These are phyloP conservation scores for Collariella sp. DNA, from an alignment of 495 filamentous ascomycete genomes.

Conservation along the genomic window DNA sequence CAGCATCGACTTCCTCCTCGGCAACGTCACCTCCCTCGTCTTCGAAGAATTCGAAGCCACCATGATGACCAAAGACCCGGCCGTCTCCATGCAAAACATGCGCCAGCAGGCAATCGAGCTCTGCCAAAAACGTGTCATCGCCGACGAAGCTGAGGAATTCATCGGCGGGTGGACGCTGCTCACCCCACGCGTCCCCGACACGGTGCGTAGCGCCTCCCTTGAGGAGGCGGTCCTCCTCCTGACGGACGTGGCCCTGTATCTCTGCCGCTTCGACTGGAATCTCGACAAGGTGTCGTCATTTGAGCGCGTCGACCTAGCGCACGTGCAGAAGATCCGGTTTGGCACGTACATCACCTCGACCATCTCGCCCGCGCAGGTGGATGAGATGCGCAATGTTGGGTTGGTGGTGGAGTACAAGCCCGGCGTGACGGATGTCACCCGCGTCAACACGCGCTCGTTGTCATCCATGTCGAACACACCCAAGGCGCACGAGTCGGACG, in stretches of 20 bases:
- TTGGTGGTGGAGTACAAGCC: conserved; percentile 68
- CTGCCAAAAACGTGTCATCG: conserved; percentile 72
- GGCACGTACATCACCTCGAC: conserved; percentile 88
- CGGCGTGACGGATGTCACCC: conserved; percentile 53
- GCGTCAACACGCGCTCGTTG: conserved; percentile 78
- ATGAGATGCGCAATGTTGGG: conserved; percentile 74
- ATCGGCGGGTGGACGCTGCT: conserved; percentile 77
- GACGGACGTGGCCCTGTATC: conserved; percentile 76
- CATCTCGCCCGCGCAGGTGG: conserved; percentile 59
- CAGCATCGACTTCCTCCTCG: conserved; percentile 87
- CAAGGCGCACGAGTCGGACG: conserved; percentile 7
- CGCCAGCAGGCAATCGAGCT: conserved; percentile 84
- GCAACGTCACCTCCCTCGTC: conserved; percentile 70
- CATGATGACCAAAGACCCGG: conserved; percentile 81
- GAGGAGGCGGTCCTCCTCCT: conserved; percentile 80
- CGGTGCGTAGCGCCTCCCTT: conserved; percentile 61
- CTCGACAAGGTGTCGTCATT: conserved; percentile 86
- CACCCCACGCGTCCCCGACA: conserved; percentile 46
- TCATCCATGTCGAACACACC: conserved; percentile 44
- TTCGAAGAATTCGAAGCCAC: conserved; percentile 88
- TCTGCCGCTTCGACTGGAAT: conserved; percentile 85
- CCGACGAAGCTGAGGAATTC: conserved; percentile 73
- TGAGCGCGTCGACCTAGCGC: conserved; percentile 71
- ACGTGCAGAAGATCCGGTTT: conserved; percentile 58
- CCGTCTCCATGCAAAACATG: conserved; percentile 71